Evolutionary conservation across 129 eudicot genomes (phyloP).

Genomic region (Chrysanthemum makinoi): DNA sequence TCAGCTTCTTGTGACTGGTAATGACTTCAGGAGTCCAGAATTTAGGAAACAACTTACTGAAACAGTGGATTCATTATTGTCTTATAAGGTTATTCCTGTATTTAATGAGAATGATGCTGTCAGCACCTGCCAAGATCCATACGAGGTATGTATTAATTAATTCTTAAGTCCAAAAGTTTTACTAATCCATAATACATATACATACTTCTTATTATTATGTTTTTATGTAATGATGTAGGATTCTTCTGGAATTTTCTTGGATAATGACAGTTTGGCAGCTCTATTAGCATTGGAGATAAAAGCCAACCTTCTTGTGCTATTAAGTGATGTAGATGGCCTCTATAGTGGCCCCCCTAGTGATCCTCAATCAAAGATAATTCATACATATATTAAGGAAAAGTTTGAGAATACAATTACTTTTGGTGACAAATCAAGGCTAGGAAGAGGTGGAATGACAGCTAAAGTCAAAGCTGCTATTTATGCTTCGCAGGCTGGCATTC

Average conservation of each 20-base stretch:
- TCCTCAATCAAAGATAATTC: conserved; percentile 59
- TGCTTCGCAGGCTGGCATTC: conserved; percentile 77
- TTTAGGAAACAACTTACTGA: too few relatives aligned
- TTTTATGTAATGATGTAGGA: conserved; percentile 36
- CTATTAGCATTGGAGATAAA: conserved; percentile 76
- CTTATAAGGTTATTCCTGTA: not conserved
- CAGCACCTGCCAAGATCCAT: conserved; percentile 76
- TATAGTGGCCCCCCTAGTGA: conserved; percentile 80
- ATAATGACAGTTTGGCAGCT: conserved; percentile 83
- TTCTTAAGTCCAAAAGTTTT: too few relatives aligned
- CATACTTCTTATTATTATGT: too few relatives aligned
- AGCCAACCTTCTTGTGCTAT: conserved; percentile 74
- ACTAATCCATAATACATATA: too few relatives aligned
- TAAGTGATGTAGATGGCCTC: conserved; percentile 47
- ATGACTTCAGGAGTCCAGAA: too few relatives aligned
- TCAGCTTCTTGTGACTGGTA: too few relatives aligned
- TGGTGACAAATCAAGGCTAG: conserved; percentile 79
- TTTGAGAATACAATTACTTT: conserved; percentile 66
- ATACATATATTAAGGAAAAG: conserved; percentile 30
- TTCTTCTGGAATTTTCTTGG: conserved; percentile 85
- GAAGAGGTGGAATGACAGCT: conserved; percentile 89
- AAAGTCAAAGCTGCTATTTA: conserved; percentile 83
- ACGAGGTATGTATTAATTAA: conserved; percentile 45
- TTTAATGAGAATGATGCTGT: conserved; percentile 48
- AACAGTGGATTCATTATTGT: not conserved